Conservation (phyloP, 2,329 filamentous ascomycete genomes). For the Pyrenochaeta sp. region DNA sequence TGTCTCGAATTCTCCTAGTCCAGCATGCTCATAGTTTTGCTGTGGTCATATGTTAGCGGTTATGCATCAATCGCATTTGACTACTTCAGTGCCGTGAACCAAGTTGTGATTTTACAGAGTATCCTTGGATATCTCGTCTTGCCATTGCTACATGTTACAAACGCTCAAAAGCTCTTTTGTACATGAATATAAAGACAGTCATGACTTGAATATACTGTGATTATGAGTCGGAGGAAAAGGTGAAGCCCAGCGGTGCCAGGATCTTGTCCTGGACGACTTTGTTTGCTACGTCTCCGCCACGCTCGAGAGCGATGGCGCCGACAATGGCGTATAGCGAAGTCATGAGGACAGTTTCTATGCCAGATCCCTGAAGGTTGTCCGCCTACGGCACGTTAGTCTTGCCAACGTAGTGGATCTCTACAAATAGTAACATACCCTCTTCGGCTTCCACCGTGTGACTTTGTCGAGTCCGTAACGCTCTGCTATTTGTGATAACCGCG, state of each 20-base stretch:
- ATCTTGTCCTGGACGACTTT: conserved; percentile 79
- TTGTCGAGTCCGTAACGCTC: conserved; percentile 73
- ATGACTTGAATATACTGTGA: not conserved
- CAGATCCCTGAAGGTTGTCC: conserved; percentile 74
- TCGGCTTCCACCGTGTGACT: conserved; percentile 89
- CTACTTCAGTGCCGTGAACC: too few species aligned
- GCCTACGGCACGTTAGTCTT: conserved; percentile 55
- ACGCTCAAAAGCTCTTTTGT: conserved; percentile 9
- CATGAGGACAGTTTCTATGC: conserved; percentile 76
- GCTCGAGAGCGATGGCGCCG: conserved; percentile 88
- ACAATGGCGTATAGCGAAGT: conserved; percentile 85
- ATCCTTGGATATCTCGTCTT: conserved; percentile 2
- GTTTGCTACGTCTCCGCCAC: conserved; percentile 80
- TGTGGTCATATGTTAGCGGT: too few species aligned
- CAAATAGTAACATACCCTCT: conserved; percentile 67
- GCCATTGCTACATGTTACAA: conserved; percentile 21
- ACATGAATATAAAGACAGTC: conserved; percentile 3
- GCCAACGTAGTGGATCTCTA: not conserved
- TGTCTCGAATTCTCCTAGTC: too few species aligned
- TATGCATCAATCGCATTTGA: too few species aligned
- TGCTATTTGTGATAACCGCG: conserved; percentile 73
- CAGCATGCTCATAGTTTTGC: too few species aligned
- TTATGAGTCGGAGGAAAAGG: conserved; percentile 30
- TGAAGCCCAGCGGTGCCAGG: conserved; percentile 59
- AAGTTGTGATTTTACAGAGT: not conserved